Base-by-base conservation (phyloP, 176 grass and related monocot genomes). In the Puccinellia tenuiflora region DNA sequence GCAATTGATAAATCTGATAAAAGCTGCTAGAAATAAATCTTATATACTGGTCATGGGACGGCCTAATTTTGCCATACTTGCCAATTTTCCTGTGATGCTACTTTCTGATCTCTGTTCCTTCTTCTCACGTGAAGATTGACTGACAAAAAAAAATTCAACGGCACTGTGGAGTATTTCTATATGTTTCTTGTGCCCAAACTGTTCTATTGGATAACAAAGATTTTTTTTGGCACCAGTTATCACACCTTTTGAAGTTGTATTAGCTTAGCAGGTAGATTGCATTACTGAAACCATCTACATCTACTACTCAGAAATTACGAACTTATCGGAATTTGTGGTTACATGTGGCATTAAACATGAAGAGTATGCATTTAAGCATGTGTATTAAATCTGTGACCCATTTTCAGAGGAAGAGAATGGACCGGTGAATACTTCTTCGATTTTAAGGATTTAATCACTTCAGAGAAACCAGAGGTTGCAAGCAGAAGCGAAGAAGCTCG, bases 131-230 rank as follows among this genome's bases (percentile, higher is more conserved):
- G 7, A 24, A 45, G 29, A 33, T 25, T 34, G 51, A 9, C 76
- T 85, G 75, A 81, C 35, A n/a, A n/a, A n/a, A n/a, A n/a, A n/a
- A 72, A 3, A 35, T 79, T 16, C 77, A 74, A 48, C 43, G 55
- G 42, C 85, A 98, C 92, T 92, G 90, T 57, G 96, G 95, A 85
- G 77, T 95, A 76, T 98, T 98, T 88, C 89, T 98, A 29, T 95
- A 95, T 88, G 96, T 98, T 72, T 98, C 92, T 24, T 98, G 96
- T 88, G 92, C 96, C 11, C 92, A 98, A 86, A 98, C 96, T 78
- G 96, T 92, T 83, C 68, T 98, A 52, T 75, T 98, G 88, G 96
- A 95, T 87, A 95, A 92, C 92, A 98, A 98, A 54, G 96, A 98
- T 57, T 95, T 91, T n/a, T n/a, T 82, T 83, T 98, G 65, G 79